Base-by-base conservation (phyloP, 2,329 filamentous ascomycete species). In the Plectosphaerella cucumerina region DNA sequence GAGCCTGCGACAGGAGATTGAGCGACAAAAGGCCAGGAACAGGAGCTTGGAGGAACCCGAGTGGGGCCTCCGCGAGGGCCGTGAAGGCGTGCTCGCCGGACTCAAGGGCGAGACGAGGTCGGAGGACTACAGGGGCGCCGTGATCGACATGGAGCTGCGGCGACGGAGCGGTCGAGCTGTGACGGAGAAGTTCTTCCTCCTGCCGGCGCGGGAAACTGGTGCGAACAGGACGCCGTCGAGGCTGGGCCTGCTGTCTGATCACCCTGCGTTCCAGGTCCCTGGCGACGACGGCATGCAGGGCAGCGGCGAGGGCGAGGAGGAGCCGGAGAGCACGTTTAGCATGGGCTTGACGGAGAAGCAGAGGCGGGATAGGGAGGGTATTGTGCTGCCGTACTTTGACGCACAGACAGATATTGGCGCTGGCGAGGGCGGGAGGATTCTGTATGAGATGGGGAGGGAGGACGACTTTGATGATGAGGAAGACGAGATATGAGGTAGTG, bases 401-500 rank as follows among this genome's bases (percentile, higher is more conserved):
- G 94, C 94, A 21, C 94, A 99, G 77, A 89, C 84, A 49, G 87
- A 86, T 45, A 80, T 84, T 48, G 86, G 85, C 1, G 80, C 82
- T 1, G 92, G 92, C 0, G 90, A 96, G 61, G 93, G 94, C 5
- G 94, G 94, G 0, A 80, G 93, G 54, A 99, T 99, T 58, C 65
- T 99, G 62, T 99, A 99, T 66, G 93, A 97, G 60, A 96, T 97
- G 89, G 93, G 92, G 2, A 82, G 85, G 56, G 94, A 97, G 72
- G 94, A 99, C 69, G 91, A 97, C 66, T 97, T 97, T 71, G 92
- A 96, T 60, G 92, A 96, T 53, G 91, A 96, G 63, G 91, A 97
- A 62, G 92, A 97, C 70, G 92, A 97, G 70, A 91, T 93, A 58
- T 92, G 70, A 55, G 20, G 3, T n/a, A n/a, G n/a, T 35, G n/a